Evolutionary conservation across 1,139 yeast species (phyloP).

Genomic region (Yamadazyma triangularis): DNA sequence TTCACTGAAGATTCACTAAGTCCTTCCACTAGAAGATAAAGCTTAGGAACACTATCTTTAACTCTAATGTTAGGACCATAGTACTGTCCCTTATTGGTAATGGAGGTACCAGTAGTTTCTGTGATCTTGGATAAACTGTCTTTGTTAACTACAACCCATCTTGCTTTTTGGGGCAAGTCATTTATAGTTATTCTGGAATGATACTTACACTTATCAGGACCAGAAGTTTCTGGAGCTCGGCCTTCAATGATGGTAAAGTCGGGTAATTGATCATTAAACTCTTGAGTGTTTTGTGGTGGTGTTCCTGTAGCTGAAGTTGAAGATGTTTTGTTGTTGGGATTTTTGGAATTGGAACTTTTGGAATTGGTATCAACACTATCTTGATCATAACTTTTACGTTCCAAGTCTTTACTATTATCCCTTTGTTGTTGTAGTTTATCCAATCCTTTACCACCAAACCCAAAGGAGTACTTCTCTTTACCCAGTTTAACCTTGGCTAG

Average conservation of each 20-base stretch:
- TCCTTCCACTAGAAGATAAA: constrained; percentile 79
- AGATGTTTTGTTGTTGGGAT: constrained; percentile 1
- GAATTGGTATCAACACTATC: constrained; percentile 2
- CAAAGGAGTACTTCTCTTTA: constrained; percentile 61
- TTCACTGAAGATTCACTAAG: constrained; percentile 60
- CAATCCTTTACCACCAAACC: constrained; percentile 93
- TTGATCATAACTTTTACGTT: constrained; percentile 26
- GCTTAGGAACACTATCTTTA: constrained; percentile 53
- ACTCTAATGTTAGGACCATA: constrained; percentile 53
- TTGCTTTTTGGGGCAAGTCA: constrained; percentile 78
- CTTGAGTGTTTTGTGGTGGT: constrained; percentile 2
- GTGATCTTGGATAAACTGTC: constrained; percentile 61
- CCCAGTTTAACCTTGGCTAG: constrained; percentile 64
- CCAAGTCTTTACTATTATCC: constrained; percentile 51
- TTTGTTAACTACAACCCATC: constrained; percentile 78
- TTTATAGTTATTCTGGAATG: constrained; percentile 75
- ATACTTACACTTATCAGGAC: constrained; percentile 60
- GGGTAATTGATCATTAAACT: constrained; percentile 22
- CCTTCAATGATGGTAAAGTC: constrained; percentile 53
- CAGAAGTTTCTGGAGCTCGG: constrained; percentile 53
- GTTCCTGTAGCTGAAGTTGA: too few species aligned
- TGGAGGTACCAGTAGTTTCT: constrained; percentile 71
- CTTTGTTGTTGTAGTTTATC: constrained; percentile 73
- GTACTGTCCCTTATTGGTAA: constrained; percentile 79
- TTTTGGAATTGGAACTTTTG: too few species aligned